Evolutionary conservation across 352 stramenopile species (phyloP).

Genomic region (Globisporangium paddicum): DNA sequence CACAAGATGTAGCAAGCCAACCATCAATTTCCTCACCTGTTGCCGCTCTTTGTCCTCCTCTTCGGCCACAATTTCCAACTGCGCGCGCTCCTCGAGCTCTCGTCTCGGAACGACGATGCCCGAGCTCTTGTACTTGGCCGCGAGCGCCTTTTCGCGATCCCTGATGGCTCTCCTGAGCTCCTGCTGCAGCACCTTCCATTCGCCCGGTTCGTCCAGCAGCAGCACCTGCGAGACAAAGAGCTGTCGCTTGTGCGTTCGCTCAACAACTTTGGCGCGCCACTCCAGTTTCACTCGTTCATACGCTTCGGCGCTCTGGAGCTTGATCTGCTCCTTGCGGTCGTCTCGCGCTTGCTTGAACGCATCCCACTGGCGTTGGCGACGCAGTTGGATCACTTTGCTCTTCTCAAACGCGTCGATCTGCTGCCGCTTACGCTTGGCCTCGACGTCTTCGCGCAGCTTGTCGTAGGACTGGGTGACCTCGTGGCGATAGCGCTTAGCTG

Average conservation of each 20-base stretch:
- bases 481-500: constrained; percentile 27
- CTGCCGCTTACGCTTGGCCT: constrained; percentile 37
- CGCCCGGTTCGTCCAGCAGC: constrained; percentile 39
- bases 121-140: constrained; percentile 40
- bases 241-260: constrained; percentile 18
- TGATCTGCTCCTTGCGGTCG: constrained; percentile 35
- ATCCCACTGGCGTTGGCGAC: constrained; percentile 56
- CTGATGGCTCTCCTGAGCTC: constrained; percentile 30
- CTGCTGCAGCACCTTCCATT: constrained; percentile 41
- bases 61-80: constrained; percentile 44
- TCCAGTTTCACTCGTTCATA: constrained; percentile 35
- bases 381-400: constrained; percentile 47
- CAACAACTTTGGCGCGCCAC: constrained; percentile 36
- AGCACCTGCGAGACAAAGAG: constrained; percentile 48
- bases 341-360: constrained; percentile 37
- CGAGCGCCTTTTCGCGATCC: constrained; percentile 32
- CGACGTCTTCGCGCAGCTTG: constrained; percentile 38
- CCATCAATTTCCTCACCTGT: constrained; percentile 15
- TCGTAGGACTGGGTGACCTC: constrained; percentile 50
- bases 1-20: not conserved
- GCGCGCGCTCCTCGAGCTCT: constrained; percentile 47
- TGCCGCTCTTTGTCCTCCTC: constrained; percentile 42
- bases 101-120: constrained; percentile 32
- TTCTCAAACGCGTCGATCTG: constrained; percentile 57
- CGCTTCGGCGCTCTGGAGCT: constrained; percentile 26